Conservation (phyloP, 768 basidiomycete species). For the Boletus coccyginus region DNA sequence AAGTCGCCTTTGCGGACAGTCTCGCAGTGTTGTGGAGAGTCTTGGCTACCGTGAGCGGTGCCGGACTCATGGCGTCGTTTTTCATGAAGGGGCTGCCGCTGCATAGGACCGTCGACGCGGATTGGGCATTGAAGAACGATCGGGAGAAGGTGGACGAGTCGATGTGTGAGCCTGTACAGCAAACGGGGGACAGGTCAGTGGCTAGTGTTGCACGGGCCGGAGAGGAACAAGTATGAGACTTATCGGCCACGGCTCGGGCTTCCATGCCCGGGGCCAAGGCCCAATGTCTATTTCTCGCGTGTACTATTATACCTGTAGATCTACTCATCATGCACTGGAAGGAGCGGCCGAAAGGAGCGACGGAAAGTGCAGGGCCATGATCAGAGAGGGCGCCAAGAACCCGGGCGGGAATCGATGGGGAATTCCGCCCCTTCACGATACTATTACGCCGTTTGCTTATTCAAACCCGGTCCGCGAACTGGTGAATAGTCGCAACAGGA, state of each 20-base stretch:
- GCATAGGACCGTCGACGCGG: neutral
- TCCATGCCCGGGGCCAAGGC: neutral
- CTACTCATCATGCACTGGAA: too few relatives aligned
- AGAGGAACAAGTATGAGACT: neutral
- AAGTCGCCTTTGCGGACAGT: conserved; percentile 40
- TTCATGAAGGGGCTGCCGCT: conserved; percentile 4
- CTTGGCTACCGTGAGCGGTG: conserved; percentile 35
- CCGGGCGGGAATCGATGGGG: too few relatives aligned
- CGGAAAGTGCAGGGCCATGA: too few relatives aligned
- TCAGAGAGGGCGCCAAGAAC: too few relatives aligned
- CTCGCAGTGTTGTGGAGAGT: conserved; percentile 42
- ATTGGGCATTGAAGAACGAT: neutral
- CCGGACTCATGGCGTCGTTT: conserved; percentile 1
- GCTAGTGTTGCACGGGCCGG: neutral
- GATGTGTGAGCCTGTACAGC: neutral
- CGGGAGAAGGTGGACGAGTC: neutral
- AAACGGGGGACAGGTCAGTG: neutral
- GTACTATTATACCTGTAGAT: neutral
- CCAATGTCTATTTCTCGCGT: neutral
- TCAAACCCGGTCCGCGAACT: neutral
- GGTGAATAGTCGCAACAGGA: neutral
- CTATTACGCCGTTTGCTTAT: neutral
- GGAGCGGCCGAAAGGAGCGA: too few relatives aligned
- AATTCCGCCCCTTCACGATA: too few relatives aligned
- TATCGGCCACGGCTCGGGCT: neutral